Evolutionary conservation across 2,329 filamentous ascomycete genomes (phyloP), one percentile per base, ranked within the genome.

Genomic region (Metarhizium robertsii): DNA sequence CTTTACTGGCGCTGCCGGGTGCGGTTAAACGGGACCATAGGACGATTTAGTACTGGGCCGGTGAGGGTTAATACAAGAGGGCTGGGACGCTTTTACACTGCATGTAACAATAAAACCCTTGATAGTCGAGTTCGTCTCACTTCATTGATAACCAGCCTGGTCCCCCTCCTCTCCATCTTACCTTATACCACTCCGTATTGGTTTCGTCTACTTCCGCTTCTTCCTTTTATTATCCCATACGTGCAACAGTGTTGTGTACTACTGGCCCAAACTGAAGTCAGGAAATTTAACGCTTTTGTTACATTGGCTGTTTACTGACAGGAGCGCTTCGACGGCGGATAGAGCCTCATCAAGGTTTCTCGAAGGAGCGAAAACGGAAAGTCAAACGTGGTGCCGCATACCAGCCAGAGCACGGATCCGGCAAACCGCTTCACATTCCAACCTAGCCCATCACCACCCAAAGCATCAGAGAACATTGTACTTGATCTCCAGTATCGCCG

Each of bases 51-150:
- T 20, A 52, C 32, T 32, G 25, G 52, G 55, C 49, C 55, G 52
- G 48, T 45, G 48, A 52, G 48, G 47, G 32, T 34, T 53, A 36
- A 57, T 59, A 59, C 54, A 60, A 60, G 58, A 59, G 54, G 58
- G 56, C 58, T 55, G 56, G 58, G 56, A 55, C 43, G 52, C 47
- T 53, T 58, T 52, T 34, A 47, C 46, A 50, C 43, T 53, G 52
- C 56, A 50, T 53, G 43, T 25, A 47, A 50, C 38, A 51, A 48
- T 50, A 40, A 49, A 34, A 11, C 8, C 38, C 48, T 18, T 13
- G n/a, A 36, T 32, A 20, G 32, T 50, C 36, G 25, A 30, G 20
- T 54, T 36, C 52, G 48, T 52, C 18, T 32, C 25, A 8, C 13
- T 36, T 46, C 14, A 36, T 20, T 43, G 14, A 36, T 34, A 30